Conservation (phyloP, 176 grass and related monocot species). For the Canna indica region DNA sequence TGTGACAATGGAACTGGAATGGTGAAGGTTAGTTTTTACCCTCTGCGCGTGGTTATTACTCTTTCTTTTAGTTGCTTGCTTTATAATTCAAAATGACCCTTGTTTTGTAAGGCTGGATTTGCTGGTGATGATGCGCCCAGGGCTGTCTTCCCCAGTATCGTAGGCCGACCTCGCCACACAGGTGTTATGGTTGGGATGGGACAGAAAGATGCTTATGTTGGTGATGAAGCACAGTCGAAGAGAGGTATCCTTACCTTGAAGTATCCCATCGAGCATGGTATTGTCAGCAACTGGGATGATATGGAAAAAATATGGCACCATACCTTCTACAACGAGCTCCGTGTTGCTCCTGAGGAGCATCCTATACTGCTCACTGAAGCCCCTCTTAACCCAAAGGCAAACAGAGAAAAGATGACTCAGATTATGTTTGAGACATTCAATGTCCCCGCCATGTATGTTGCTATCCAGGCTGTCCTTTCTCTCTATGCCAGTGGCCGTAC, state of each 20-base stretch:
- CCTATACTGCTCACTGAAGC: not conserved
- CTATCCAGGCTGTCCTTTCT: slow-evolving; percentile 2
- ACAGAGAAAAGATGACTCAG: slow-evolving; percentile 9
- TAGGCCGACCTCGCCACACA: slow-evolving; percentile 6
- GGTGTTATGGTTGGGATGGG: slow-evolving; percentile 8
- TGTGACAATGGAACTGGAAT: slow-evolving; percentile 10
- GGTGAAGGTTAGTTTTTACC: not conserved
- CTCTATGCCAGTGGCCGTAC: slow-evolving; percentile 8
- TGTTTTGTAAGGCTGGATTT: slow-evolving; percentile 4
- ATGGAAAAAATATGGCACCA: slow-evolving; percentile 7
- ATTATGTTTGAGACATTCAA: slow-evolving; percentile 9
- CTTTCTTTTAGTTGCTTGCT: not conserved
- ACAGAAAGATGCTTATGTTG: slow-evolving; percentile 5
- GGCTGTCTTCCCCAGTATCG: slow-evolving; percentile 1
- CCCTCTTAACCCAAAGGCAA: slow-evolving; percentile 11
- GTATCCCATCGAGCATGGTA: not conserved
- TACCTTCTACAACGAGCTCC: slow-evolving; percentile 7
- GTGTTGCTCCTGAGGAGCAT: slow-evolving; percentile 5
- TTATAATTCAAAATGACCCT: not conserved
- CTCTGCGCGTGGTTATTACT: not conserved
- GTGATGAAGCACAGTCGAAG: slow-evolving; percentile 3
- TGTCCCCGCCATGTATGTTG: slow-evolving; percentile 3
- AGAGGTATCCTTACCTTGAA: slow-evolving; percentile 7
- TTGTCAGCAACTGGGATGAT: slow-evolving; percentile 3
- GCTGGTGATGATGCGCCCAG: slow-evolving; percentile 8